Base-by-base conservation (phyloP, 2,329 filamentous ascomycete genomes). In the Botrytis galanthina region DNA sequence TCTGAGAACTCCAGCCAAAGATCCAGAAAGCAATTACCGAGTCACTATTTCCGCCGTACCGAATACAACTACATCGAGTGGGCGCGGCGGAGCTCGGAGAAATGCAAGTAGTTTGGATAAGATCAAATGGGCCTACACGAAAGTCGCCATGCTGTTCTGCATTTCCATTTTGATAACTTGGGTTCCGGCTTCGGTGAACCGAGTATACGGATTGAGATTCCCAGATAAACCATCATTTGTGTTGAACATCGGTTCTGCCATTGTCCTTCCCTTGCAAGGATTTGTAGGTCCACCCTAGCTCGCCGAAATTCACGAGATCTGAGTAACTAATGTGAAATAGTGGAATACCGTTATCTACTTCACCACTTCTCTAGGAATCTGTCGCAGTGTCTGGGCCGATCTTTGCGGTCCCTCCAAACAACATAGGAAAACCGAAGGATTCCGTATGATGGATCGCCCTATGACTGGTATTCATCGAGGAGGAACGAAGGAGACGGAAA, bases 271-370 rank as follows among this genome's bases (percentile, higher is more conserved):
- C 0, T 85, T 94, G 0, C 93, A 96, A 79, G 93, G 93, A 0
- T 92, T 95, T 78, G 70, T 72, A 72, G 5, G 22, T 26, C 14
- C 10, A 22, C n/a, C 22, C 10, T 37, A 29, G 29, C 7, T 20
- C 35, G 14, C 35, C 22, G 4, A 10, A 18, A 8, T 57, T 29
- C 12, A 26, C 12, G n/a, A 12, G 9, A 14, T n/a, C 18, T 26
- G 1, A n/a, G 7, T 10, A n/a, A 64, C 59, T 71, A 18, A 71
- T 18, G 32, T 10, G 1, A 3, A 35, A 51, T 20, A 72, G 70
- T 95, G 93, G 92, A 96, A 96, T 80, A 88, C 90, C 32, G 82
- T 93, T 71, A 93, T 96, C 75, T 96, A 95, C 81, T 83, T 90
- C 29, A 86, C 88, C 20, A 93, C 91, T 0, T 93, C 91, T 8